These are phyloP conservation scores for Prunus yedoensis DNA, from an alignment of 331 rosid species.

Conservation along the genomic window DNA sequence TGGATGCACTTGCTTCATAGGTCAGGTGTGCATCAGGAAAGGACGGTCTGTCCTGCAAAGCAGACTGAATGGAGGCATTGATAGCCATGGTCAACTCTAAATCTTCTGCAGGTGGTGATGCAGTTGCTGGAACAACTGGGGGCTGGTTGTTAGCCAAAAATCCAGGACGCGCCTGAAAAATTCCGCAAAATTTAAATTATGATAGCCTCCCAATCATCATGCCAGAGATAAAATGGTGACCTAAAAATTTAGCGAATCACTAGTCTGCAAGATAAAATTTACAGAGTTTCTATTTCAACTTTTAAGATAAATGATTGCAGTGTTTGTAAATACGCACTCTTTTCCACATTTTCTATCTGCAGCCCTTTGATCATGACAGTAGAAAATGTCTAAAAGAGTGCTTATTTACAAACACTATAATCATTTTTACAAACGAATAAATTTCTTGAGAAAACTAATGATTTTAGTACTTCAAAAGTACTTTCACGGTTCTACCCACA, in stretches of 20 bases:
- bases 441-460: not conserved
- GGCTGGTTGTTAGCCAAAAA: slow-evolving; percentile 54
- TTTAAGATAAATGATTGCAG: no score
- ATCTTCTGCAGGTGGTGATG: slow-evolving; percentile 76
- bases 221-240: not conserved
- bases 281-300: not conserved
- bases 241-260: not conserved
- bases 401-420: not conserved
- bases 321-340: no score
- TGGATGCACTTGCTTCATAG: slow-evolving; percentile 63
- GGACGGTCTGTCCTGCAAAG: slow-evolving; percentile 55
- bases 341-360: no score
- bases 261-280: not conserved
- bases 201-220: slow-evolving; percentile 9
- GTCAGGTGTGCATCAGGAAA: slow-evolving; percentile 37
- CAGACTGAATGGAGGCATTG: slow-evolving; percentile 66
- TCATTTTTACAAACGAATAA: no score
- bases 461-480: not conserved
- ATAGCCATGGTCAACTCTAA: slow-evolving; percentile 65
- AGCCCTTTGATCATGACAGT: not conserved
- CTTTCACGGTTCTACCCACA: not conserved
- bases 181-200: slow-evolving; percentile 5
- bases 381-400: not conserved
- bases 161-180: slow-evolving; percentile 60
- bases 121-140: slow-evolving; percentile 56